Conservation (phyloP, 768 basidiomycete genomes). For the Suillus bovinus region DNA sequence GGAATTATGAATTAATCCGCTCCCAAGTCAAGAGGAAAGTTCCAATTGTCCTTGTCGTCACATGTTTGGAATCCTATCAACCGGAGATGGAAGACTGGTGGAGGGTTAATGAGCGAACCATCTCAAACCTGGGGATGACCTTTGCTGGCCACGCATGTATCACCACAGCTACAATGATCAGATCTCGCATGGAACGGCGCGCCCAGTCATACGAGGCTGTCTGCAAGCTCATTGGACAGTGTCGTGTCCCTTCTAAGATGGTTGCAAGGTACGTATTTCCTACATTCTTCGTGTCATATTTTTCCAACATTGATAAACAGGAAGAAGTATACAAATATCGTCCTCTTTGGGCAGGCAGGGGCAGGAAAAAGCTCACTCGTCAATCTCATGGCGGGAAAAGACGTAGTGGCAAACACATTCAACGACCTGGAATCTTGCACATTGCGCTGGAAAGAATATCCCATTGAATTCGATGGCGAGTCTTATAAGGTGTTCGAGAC, state of each 20-base stretch:
- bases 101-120: constrained; percentile 30
- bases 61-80: constrained; percentile 35
- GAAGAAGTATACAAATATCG: no score
- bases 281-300: neutral
- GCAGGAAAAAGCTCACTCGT: no score
- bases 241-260: neutral
- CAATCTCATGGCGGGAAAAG: no score
- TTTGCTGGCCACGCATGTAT: neutral
- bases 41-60: constrained; percentile 35
- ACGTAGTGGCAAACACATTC: no score
- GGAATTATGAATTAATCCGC: constrained; percentile 32
- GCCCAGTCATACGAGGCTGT: constrained; percentile 22
- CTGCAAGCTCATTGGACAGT: constrained; percentile 5
- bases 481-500: constrained; percentile 33
- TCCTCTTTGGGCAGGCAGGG: no score
- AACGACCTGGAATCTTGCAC: no score
- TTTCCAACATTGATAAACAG: no score
- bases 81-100: constrained; percentile 40
- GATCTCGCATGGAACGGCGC: neutral
- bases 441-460: constrained; percentile 30
- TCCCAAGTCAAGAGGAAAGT: constrained; percentile 34
- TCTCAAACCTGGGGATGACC: constrained; percentile 24
- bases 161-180: neutral
- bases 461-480: constrained; percentile 21
- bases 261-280: neutral